Conservation (phyloP, 495 filamentous ascomycete species). For the Tuber umbilicatum region DNA sequence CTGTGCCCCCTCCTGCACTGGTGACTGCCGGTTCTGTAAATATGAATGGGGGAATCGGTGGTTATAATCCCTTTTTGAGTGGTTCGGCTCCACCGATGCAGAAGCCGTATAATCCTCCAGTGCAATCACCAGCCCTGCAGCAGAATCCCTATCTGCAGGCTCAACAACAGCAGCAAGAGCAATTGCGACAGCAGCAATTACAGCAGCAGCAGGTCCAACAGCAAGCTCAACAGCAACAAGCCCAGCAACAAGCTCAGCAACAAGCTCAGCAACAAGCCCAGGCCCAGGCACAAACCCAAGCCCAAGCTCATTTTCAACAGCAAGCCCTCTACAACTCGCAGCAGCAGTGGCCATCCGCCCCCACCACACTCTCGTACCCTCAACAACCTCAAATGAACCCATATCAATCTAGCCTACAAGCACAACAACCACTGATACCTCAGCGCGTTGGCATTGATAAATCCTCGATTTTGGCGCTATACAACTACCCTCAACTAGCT, state of each 20-base stretch:
- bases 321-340: slow-evolving; percentile 42
- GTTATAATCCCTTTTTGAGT: slow-evolving; percentile 32
- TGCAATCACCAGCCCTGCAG: slow-evolving; percentile 38
- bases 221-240: slow-evolving; percentile 27
- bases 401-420: slow-evolving; percentile 40
- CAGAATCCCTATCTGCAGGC: slow-evolving; percentile 42
- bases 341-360: slow-evolving; percentile 20
- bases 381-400: slow-evolving; percentile 36
- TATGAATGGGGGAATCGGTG: slow-evolving; percentile 11
- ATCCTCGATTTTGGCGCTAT: slow-evolving; percentile 78
- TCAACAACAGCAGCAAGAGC: slow-evolving; percentile 41
- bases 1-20: slow-evolving; percentile 3
- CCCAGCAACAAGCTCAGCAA: slow-evolving; percentile 27
- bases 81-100: slow-evolving; percentile 37
- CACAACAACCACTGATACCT: slow-evolving; percentile 44
- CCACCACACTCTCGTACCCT: slow-evolving; percentile 4
- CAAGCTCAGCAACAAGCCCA: slow-evolving; percentile 27
- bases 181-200: slow-evolving; percentile 20
- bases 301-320: slow-evolving; percentile 17
- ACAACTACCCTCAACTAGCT: slow-evolving; percentile 68
- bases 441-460: slow-evolving; percentile 60
- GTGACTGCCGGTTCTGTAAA: slow-evolving; percentile 38
- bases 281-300: slow-evolving; percentile 10
- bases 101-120: slow-evolving; percentile 54
- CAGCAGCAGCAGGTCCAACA: slow-evolving; percentile 25